Base-by-base conservation (phyloP, 1,139 yeast species). In the Zygosaccharomyces pseudobailii region DNA sequence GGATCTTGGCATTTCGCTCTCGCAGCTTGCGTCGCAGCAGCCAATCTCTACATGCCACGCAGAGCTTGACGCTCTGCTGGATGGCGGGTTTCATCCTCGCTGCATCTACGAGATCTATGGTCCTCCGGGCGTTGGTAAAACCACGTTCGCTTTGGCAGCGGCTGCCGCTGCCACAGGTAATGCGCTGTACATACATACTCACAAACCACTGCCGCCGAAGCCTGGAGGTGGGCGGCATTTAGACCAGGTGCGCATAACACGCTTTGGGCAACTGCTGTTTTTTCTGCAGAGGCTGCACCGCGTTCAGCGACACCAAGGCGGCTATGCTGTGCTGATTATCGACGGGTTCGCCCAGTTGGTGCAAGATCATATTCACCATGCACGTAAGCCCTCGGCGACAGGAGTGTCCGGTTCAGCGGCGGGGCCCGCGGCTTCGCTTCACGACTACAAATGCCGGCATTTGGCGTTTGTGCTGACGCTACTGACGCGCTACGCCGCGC, bases 121-220 rank as follows among this genome's bases (percentile, higher is more conserved):
- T 1, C 63, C 64, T 6, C 67, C 68, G 3, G 68, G 68, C 2
- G 51, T 61, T 9, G 66, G 67, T 8, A 64, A 59, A 49, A 59
- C 65, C 3, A 48, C 46, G 34, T 38, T 62, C 9, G 67, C 59
- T 5, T 37, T 53, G 22, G 42, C 39, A 13, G 55, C 39, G 19
- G 55, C 49, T 31, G 43, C 47, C 22, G 22, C 42, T n/a, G 8
- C 28, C 3, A 38, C 45, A 8, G 54, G 53, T 36, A 48, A 43
- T n/a, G 45, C 50, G 7, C 48, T 65, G 27, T 61, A 67, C 64
- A 58, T 63, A 6, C 65, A 62, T 22, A 55, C 66, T 3, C 51
- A 53, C 46, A 50, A 53, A 30, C 45, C 51, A 2, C 38, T 55
- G 13, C 57, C 60, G 31, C 46, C 31, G 23, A 30, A 6, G 17